A percentile compares a stretch with the other conserved stretches of the same genome.
Evolutionary conservation across 352 stramenopile genomes (phyloP).

Genomic region (Globisporangium abappressorium): DNA sequence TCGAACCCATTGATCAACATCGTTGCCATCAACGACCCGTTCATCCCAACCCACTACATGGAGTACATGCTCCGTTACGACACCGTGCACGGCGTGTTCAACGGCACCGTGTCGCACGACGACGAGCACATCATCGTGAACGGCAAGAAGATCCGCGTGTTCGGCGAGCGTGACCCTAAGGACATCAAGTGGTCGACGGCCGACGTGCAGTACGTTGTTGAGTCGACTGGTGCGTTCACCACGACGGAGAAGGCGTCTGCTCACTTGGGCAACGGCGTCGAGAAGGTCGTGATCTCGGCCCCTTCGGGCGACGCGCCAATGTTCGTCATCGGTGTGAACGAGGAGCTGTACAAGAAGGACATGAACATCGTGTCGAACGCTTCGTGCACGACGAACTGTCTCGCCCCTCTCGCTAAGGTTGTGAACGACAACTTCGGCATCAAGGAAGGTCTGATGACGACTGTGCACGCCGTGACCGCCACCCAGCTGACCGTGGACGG

Average conservation of each 20-base stretch:
- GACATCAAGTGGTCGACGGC: conserved; percentile 92
- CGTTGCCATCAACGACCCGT: conserved; percentile 94
- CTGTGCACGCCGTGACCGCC: conserved; percentile 97
- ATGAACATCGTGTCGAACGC: conserved; percentile 98
- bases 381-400: conserved; percentile 99
- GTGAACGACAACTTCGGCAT: conserved; percentile 99
- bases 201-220: conserved; percentile 94
- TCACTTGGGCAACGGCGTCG: conserved; percentile 92
- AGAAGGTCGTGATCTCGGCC: conserved; percentile 98
- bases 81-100: conserved; percentile 91
- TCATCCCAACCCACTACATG: conserved; percentile 97
- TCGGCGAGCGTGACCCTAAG: conserved; percentile 91
- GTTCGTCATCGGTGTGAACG: conserved; percentile 99
- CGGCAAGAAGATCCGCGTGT: conserved; percentile 92
- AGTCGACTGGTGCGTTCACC: conserved; percentile 81
- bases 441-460: conserved; percentile 98
- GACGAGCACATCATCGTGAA: conserved; percentile 90
- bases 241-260: conserved; percentile 89
- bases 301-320: conserved; percentile 97
- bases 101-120: conserved; percentile 83
- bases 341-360: conserved; percentile 91
- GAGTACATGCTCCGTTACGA: conserved; percentile 93
- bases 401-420: conserved; percentile 98
- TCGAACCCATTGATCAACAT: conserved; percentile 87
- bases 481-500: conserved; percentile 98